phyloP scores from a whole-genome alignment of 139 green algal genomes.

The Chlamydomonas sp. region DNA sequence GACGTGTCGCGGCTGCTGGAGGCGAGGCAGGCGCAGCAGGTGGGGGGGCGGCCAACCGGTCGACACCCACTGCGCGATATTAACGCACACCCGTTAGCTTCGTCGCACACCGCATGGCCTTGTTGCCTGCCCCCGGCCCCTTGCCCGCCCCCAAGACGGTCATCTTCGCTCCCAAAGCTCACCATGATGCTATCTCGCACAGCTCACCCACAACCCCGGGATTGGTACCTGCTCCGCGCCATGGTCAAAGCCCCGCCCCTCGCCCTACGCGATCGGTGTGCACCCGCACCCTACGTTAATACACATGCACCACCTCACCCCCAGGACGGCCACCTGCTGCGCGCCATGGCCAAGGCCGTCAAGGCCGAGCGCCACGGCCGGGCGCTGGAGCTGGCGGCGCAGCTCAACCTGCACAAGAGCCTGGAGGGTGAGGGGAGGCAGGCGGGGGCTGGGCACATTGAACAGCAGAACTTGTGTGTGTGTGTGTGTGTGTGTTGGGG shows the following conservation, averaged over 20 bases:
- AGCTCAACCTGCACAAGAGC: constrained; percentile 53
- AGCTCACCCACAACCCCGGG: too few relatives aligned
- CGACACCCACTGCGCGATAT: neutral
- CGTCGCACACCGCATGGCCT: too few relatives aligned
- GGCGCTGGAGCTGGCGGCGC: constrained; percentile 65
- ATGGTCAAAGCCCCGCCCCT: too few relatives aligned
- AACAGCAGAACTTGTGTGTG: neutral
- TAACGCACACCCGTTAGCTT: neutral
- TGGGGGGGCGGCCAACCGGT: neutral
- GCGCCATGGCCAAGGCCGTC: constrained; percentile 50
- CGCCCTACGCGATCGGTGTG: too few relatives aligned
- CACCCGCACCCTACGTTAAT: too few relatives aligned
- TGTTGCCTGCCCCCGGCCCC: too few relatives aligned
- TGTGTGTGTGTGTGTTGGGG: neutral
- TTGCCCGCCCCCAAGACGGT: too few relatives aligned
- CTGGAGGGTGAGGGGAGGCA: neutral
- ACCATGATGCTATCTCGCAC: too few relatives aligned
- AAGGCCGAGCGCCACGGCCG: constrained; percentile 50
- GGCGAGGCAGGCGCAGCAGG: neutral
- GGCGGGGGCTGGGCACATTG: too few relatives aligned
- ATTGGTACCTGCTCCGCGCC: too few relatives aligned
- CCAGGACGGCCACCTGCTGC: constrained; percentile 51
- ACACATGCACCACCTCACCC: neutral
- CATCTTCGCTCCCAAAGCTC: too few relatives aligned
- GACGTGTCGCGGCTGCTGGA: constrained; percentile 42